A percentile compares a stretch with the other conserved stretches of the same genome.
Conservation (phyloP, 345 rosid genomes). For the Eucalyptus virginea region DNA sequence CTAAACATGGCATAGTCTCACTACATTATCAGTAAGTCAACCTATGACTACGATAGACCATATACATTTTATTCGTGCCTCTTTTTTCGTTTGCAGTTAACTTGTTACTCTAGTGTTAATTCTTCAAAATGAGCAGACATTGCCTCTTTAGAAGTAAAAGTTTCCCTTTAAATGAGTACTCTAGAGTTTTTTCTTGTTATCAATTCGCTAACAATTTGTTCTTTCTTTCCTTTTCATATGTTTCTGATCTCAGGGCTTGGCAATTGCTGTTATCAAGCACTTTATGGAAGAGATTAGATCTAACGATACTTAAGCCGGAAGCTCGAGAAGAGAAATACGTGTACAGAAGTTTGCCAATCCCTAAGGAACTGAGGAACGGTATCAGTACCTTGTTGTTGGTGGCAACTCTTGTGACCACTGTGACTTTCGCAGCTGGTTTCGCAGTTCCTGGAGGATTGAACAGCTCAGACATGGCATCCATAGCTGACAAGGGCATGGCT, state of each 20-base stretch:
- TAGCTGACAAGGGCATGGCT: background rate
- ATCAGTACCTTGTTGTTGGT: background rate
- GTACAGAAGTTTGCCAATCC: background rate
- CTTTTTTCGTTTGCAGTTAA: too few relatives aligned
- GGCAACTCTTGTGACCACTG: background rate
- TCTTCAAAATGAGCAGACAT: too few relatives aligned
- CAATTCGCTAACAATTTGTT: background rate
- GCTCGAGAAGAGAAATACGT: background rate
- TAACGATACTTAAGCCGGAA: background rate
- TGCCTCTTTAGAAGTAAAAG: background rate
- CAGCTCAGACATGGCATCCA: background rate
- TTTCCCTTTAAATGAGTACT: background rate
- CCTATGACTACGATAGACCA: background rate
- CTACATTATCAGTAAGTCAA: too few relatives aligned
- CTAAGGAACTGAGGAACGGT: fast-evolving
- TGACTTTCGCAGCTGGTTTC: background rate
- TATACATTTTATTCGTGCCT: background rate
- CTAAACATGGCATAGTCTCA: too few relatives aligned
- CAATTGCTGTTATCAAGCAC: fast-evolving
- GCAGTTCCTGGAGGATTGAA: background rate
- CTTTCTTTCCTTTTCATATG: background rate
- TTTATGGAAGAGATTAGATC: background rate
- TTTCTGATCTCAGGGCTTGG: background rate
- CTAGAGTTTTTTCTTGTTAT: background rate
- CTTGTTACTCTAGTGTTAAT: too few relatives aligned